These are phyloP conservation scores for Sporobolomyces pararoseus DNA, from an alignment of 768 basidiomycete genomes.

Conservation along the genomic window DNA sequence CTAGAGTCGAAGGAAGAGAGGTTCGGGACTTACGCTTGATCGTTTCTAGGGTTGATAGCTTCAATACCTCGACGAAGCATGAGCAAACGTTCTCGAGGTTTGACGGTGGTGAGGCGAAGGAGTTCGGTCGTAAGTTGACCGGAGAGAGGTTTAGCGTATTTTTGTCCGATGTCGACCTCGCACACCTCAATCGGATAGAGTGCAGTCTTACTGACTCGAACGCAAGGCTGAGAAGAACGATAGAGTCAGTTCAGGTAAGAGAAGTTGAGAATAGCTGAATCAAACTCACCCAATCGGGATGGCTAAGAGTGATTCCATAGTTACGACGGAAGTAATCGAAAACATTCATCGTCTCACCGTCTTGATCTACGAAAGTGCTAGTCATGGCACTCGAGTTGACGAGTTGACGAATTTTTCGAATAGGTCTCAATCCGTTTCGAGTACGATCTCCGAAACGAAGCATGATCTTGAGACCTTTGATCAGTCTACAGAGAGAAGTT, in stretches of 20 bases:
- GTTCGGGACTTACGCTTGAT: neutral
- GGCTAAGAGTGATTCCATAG: neutral
- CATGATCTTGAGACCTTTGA: slow-evolving; percentile 13
- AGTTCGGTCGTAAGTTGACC: neutral
- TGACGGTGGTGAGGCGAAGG: neutral
- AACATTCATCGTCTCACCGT: neutral
- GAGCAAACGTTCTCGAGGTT: slow-evolving; percentile 7
- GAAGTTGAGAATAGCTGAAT: neutral
- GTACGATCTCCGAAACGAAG: slow-evolving; percentile 2
- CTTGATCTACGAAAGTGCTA: neutral
- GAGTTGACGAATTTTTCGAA: slow-evolving; percentile 18
- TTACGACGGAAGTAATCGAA: slow-evolving; percentile 11
- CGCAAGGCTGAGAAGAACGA: slow-evolving; percentile 7
- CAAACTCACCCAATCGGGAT: slow-evolving; percentile 18
- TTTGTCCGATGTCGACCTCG: slow-evolving; percentile 15
- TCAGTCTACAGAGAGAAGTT: neutral
- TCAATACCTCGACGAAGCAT: neutral
- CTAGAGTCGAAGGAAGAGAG: neutral
- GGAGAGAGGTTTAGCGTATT: slow-evolving; percentile 13
- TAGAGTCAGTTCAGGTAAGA: neutral
- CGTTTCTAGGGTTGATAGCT: slow-evolving; percentile 11
- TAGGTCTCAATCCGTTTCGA: neutral
- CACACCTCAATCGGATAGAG: slow-evolving; percentile 26
- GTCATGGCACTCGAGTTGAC: neutral
- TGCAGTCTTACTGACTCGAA: slow-evolving; percentile 9